These are phyloP conservation scores for Breynia disticha DNA, from an alignment of 441 rosid genomes.

Conservation along the genomic window DNA sequence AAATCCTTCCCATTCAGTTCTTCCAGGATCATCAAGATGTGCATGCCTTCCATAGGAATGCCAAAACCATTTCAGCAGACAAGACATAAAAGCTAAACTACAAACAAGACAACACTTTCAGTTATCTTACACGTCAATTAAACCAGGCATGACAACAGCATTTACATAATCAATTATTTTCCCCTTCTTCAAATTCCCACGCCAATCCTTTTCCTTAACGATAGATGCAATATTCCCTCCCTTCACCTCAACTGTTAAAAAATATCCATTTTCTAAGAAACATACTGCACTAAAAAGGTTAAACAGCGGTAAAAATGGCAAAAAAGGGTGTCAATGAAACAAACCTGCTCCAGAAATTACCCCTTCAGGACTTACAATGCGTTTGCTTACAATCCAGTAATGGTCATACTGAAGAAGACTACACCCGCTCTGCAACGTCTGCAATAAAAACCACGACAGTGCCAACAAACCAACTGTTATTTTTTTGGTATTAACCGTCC, in stretches of 20 bases:
- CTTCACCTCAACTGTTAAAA: conserved; percentile 61
- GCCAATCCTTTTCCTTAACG: conserved; percentile 60
- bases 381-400: conserved; percentile 69
- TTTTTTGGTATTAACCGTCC: too few species aligned
- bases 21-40: conserved; percentile 96
- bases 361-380: conserved; percentile 59
- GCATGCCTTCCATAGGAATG: conserved; percentile 47
- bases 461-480: too few species aligned
- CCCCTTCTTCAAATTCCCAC: conserved; percentile 27
- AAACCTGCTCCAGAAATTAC: conserved; percentile 78
- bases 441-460: neutral
- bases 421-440: conserved; percentile 24
- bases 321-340: neutral
- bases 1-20: conserved; percentile 96
- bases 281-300: neutral
- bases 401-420: conserved; percentile 61
- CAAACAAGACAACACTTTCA: neutral
- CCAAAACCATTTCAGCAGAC: neutral
- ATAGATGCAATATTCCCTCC: conserved; percentile 49
- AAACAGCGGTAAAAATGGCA: neutral
- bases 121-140: conserved; percentile 68
- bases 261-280: neutral
- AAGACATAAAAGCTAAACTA: neutral
- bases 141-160: conserved; percentile 90
- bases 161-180: conserved; percentile 62